Evolutionary conservation across 257 asterid genomes (phyloP).

Genomic region (Gardenia jasminoides): DNA sequence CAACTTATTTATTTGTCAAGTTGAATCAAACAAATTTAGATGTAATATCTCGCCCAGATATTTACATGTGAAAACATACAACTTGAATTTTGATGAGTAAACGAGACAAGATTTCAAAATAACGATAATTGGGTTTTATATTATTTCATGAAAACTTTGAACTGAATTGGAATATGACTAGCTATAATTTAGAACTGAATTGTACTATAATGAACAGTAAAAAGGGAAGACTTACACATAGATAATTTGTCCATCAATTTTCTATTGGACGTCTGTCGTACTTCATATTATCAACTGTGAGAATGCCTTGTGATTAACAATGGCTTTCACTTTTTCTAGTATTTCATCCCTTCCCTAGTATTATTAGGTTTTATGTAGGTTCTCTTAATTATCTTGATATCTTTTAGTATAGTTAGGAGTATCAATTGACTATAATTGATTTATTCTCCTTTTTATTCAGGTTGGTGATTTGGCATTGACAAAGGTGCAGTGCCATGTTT

Average conservation of each 20-base stretch:
- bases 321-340: not conserved
- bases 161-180: no score
- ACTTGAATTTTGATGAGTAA: no score
- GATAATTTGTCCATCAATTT: not conserved
- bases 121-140: no score
- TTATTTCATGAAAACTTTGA: no score
- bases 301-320: not conserved
- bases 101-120: no score
- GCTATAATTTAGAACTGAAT: no score
- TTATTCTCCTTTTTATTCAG: constrained; percentile 32
- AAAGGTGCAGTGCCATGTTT: constrained; percentile 95
- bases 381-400: not conserved
- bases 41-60: no score
- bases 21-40: no score
- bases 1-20: no score
- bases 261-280: not conserved
- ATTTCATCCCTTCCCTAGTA: not conserved
- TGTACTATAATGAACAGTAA: not conserved
- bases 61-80: no score
- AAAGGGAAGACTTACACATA: not conserved
- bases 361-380: not conserved
- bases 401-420: not conserved
- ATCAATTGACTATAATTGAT: not conserved
- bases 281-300: not conserved
- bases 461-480: constrained; percentile 99